A percentile compares a stretch with the other conserved stretches of the same genome.
Evolutionary conservation across 2,329 filamentous ascomycete species (phyloP).

Genomic region (Rhinocladiella mackenziei): DNA sequence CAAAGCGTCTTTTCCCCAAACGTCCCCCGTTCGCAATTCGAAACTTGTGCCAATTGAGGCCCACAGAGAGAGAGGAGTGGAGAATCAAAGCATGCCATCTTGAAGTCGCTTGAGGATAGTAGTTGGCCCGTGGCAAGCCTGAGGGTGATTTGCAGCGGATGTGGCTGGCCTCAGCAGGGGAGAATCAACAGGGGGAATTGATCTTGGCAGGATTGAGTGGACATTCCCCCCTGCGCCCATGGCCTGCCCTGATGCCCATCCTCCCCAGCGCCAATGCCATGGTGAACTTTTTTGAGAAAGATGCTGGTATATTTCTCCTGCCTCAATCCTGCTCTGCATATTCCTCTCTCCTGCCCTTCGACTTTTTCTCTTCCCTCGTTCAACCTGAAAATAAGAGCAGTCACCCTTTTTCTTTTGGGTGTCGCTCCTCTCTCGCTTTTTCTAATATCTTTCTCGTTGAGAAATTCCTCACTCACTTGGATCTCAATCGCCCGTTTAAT

Average conservation of each 20-base stretch:
- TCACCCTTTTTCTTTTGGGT: slow-evolving; percentile 29
- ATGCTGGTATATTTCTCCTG: too few species aligned
- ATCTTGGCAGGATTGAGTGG: too few species aligned
- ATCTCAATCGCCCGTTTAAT: slow-evolving; percentile 14
- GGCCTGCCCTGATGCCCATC: background rate
- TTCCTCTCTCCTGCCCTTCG: background rate
- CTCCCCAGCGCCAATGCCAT: too few species aligned
- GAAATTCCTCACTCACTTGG: slow-evolving; percentile 24
- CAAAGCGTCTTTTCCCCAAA: too few species aligned
- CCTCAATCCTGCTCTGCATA: background rate
- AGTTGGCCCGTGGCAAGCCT: background rate
- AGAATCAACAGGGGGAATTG: background rate
- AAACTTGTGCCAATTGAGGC: slow-evolving; percentile 23
- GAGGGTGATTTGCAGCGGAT: background rate
- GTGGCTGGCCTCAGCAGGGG: background rate
- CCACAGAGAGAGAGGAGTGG: slow-evolving; percentile 6
- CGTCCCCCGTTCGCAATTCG: slow-evolving; percentile 15
- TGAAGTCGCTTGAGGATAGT: slow-evolving; percentile 1
- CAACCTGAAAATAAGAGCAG: slow-evolving; percentile 21
- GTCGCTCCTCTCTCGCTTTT: slow-evolving; percentile 30
- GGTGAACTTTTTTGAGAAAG: too few species aligned
- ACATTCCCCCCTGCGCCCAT: background rate
- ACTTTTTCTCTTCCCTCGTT: slow-evolving; percentile 3
- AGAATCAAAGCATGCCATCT: slow-evolving; percentile 5
- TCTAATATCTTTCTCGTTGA: slow-evolving; percentile 26